A percentile compares a stretch with the other conserved stretches of the same genome.
Evolutionary conservation across 768 basidiomycete genomes (phyloP).

Genomic region (Mycena amicta): DNA sequence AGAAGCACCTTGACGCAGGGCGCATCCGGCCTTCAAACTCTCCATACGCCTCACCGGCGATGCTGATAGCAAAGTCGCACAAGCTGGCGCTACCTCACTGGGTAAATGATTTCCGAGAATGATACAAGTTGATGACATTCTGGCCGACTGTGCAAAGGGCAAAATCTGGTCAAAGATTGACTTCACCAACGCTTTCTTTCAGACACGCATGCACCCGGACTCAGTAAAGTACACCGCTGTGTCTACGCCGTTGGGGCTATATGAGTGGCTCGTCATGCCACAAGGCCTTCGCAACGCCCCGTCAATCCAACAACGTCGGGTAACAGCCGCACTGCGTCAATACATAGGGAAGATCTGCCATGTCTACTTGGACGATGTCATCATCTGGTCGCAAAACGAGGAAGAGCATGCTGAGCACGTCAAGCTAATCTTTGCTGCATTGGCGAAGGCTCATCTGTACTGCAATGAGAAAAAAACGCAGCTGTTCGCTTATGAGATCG

Average conservation of each 20-base stretch:
- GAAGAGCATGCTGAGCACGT: slow-evolving; percentile 37
- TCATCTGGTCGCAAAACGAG: slow-evolving; percentile 43
- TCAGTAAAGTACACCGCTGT: slow-evolving; percentile 36
- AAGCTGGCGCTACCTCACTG: slow-evolving; percentile 23
- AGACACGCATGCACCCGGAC: slow-evolving; percentile 33
- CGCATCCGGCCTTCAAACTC: slow-evolving; percentile 28
- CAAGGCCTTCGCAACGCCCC: slow-evolving; percentile 38
- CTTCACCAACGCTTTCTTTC: slow-evolving; percentile 45
- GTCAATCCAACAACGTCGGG: slow-evolving; percentile 34
- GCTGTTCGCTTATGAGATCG: slow-evolving; percentile 1
- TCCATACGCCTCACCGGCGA: slow-evolving; percentile 30
- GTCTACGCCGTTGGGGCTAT: slow-evolving; percentile 36
- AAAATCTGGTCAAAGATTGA: slow-evolving; percentile 40
- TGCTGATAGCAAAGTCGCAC: slow-evolving; percentile 36
- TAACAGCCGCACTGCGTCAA: slow-evolving; percentile 33
- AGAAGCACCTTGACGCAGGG: slow-evolving; percentile 33
- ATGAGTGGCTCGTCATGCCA: slow-evolving; percentile 45
- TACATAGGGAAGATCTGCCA: slow-evolving; percentile 43
- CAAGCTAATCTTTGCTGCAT: slow-evolving; percentile 23
- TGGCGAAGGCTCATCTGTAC: background rate
- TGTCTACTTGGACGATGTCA: slow-evolving; percentile 47
- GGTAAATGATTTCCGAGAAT: slow-evolving; percentile 32
- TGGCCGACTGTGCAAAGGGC: slow-evolving; percentile 37
- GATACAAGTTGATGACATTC: slow-evolving; percentile 31
- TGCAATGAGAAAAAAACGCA: slow-evolving; percentile 21